These are phyloP conservation scores for Crucibulum laeve DNA, from an alignment of 768 basidiomycete genomes.

Conservation along the genomic window DNA sequence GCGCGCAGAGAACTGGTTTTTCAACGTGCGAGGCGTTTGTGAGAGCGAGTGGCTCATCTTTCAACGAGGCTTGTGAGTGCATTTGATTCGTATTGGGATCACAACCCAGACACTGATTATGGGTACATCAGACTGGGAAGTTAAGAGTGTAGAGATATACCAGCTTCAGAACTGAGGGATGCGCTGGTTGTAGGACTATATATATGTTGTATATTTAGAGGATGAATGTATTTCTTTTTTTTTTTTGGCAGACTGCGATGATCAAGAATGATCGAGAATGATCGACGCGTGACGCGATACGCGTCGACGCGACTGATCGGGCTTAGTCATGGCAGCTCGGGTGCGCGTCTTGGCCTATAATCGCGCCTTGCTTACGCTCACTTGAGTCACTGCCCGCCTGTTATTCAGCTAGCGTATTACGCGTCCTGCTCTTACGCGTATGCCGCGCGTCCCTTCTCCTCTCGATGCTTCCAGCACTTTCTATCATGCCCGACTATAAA, in stretches of 20 bases:
- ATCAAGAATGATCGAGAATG: background rate
- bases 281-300: too few species aligned
- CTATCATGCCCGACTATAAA: background rate
- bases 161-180: conserved; percentile 27
- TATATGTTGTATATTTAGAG: background rate
- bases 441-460: background rate
- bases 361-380: too few species aligned
- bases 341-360: background rate
- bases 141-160: conserved; percentile 71
- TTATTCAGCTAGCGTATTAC: too few species aligned
- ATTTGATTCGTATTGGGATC: background rate
- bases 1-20: conserved; percentile 78
- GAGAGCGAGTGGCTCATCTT: conserved; percentile 61
- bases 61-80: conserved; percentile 74
- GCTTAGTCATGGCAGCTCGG: background rate
- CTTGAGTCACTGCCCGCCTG: too few species aligned
- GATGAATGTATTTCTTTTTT: background rate
- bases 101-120: conserved; percentile 2
- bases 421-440: background rate
- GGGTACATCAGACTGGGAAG: conserved; percentile 67
- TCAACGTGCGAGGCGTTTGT: conserved; percentile 80
- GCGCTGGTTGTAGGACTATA: background rate
- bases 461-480: background rate
- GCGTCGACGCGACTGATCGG: background rate
- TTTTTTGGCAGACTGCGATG: background rate